Evolutionary conservation across 2,329 filamentous ascomycete species (phyloP).

Genomic region (Penicillium sp.): DNA sequence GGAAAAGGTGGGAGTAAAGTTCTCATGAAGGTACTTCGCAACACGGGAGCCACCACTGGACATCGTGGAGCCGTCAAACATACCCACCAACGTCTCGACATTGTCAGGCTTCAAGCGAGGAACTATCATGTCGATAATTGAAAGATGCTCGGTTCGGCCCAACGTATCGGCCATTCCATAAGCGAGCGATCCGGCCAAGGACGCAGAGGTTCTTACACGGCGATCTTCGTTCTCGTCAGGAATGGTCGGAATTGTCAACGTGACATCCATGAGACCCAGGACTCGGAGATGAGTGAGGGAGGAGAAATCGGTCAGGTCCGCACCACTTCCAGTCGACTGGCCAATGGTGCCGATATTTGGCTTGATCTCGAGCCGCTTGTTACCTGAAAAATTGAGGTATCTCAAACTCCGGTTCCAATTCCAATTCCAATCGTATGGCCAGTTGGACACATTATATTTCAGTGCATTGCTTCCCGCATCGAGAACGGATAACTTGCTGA

Average conservation of each 20-base stretch:
- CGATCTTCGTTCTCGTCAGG: conserved; percentile 93
- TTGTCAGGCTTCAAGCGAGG: conserved; percentile 86
- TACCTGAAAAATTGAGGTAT: conserved; percentile 93
- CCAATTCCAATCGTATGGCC: conserved; percentile 99
- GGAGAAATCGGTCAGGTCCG: conserved; percentile 84
- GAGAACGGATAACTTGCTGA: conserved; percentile 82
- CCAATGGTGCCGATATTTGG: conserved; percentile 54
- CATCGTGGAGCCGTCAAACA: conserved; percentile 91
- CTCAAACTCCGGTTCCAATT: conserved; percentile 94
- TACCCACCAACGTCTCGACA: conserved; percentile 81
- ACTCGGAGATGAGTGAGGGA: conserved; percentile 77
- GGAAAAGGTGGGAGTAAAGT: conserved; percentile 79
- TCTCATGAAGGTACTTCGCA: conserved; percentile 92
- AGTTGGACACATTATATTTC: conserved; percentile 98
- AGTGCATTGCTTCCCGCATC: conserved; percentile 92
- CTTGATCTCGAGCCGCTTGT: conserved; percentile 90
- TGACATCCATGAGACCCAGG: conserved; percentile 95
- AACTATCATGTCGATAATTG: conserved; percentile 91
- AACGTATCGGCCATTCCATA: conserved; percentile 98
- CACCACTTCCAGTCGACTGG: conserved; percentile 47
- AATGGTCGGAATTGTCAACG: conserved; percentile 83
- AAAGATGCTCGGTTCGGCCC: conserved; percentile 87
- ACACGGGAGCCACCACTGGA: conserved; percentile 89
- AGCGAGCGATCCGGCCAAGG: conserved; percentile 77
- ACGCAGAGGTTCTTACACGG: conserved; percentile 94